Evolutionary conservation across 1,284 basidiomycete genomes (phyloP).

Genomic region (Blastosporella zonata): DNA sequence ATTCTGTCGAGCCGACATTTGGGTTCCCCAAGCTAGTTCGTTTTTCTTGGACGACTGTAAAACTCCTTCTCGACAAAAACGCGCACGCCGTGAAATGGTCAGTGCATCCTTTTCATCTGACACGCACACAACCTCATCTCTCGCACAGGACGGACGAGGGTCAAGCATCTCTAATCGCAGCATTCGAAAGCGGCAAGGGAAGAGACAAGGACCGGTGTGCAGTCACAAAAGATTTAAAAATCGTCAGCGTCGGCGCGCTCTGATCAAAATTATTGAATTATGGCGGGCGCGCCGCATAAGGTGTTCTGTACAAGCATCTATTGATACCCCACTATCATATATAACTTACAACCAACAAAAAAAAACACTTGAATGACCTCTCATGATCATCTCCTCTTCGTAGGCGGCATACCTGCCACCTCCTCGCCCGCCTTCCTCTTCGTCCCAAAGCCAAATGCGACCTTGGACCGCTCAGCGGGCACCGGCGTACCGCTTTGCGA

Average conservation of each 20-base stretch:
- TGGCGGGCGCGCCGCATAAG: not conserved
- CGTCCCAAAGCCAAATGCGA: slow-evolving; percentile 70
- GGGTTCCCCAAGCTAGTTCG: slow-evolving; percentile 90
- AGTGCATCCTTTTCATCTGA: slow-evolving; percentile 16
- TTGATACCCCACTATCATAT: not conserved
- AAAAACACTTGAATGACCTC: too few species aligned
- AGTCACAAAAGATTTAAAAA: slow-evolving; percentile 67
- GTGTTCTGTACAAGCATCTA: not conserved
- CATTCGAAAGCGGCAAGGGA: slow-evolving; percentile 67
- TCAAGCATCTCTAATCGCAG: slow-evolving; percentile 70
- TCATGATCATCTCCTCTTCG: slow-evolving; percentile 38
- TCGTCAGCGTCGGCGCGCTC: slow-evolving; percentile 56
- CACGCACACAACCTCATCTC: not conserved
- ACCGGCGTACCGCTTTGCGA: slow-evolving; percentile 53
- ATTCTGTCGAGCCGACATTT: slow-evolving; percentile 83
- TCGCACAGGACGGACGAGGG: slow-evolving; percentile 72
- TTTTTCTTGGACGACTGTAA: slow-evolving; percentile 96
- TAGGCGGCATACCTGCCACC: slow-evolving; percentile 36
- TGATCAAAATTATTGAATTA: slow-evolving; percentile 15
- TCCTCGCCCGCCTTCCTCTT: slow-evolving; percentile 78
- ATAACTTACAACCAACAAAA: slow-evolving; percentile 2
- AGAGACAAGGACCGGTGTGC: slow-evolving; percentile 67
- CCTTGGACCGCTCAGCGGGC: slow-evolving; percentile 62
- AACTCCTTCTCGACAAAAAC: slow-evolving; percentile 80
- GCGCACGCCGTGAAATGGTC: slow-evolving; percentile 81